phyloP scores from a whole-genome alignment of 441 rosid genomes.

The Jatropha podagrica region DNA sequence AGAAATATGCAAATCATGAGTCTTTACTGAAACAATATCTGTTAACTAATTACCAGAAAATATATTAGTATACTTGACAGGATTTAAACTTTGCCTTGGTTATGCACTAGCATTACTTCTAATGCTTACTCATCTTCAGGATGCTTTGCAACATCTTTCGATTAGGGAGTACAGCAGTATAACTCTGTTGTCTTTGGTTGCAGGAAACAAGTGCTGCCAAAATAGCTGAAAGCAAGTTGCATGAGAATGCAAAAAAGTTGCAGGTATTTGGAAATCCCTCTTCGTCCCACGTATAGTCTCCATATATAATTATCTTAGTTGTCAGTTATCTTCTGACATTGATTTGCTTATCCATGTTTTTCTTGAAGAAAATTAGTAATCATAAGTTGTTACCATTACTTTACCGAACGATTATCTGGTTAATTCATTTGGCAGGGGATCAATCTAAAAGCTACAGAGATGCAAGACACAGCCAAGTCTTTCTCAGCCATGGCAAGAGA shows the following conservation, averaged over 20 bases:
- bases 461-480: conserved; percentile 84
- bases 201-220: conserved; percentile 74
- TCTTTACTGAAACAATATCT: too few species aligned
- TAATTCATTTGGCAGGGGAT: conserved; percentile 55
- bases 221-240: conserved; percentile 86
- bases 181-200: conserved; percentile 15
- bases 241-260: conserved; percentile 63
- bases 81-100: too few species aligned
- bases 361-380: too few species aligned
- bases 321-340: not conserved
- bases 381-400: too few species aligned
- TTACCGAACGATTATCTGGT: not conserved
- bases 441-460: conserved; percentile 65
- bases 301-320: too few species aligned
- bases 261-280: conserved; percentile 47
- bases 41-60: too few species aligned
- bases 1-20: not conserved
- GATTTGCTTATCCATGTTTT: not conserved
- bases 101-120: not conserved
- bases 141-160: not conserved
- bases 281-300: too few species aligned
- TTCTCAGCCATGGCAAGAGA: conserved; percentile 90
- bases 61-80: too few species aligned
- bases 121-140: not conserved
- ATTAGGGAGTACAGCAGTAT: too few species aligned